A percentile compares a stretch with the other conserved stretches of the same genome.
phyloP scores from a whole-genome alignment of 2,329 filamentous ascomycete species.

The Clarireedia paspali region DNA sequence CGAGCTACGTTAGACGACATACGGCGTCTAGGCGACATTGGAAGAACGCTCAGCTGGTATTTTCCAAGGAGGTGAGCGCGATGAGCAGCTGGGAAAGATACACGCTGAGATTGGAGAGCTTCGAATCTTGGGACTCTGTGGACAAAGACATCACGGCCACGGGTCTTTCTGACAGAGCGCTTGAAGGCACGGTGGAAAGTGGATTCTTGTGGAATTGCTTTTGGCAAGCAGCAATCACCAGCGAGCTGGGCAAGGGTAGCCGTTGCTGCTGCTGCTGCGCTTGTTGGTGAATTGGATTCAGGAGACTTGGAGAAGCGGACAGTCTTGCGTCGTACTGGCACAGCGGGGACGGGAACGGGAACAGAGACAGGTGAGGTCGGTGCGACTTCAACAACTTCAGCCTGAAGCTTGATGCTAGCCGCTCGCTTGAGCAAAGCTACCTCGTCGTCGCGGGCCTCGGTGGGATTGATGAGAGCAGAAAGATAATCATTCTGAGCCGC shows the following conservation, averaged over 20 bases:
- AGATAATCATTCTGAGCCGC: slow-evolving; percentile 73
- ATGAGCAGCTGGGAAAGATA: slow-evolving; percentile 65
- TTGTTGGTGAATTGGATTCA: slow-evolving; percentile 9
- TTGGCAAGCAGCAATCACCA: slow-evolving; percentile 37
- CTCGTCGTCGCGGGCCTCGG: slow-evolving; percentile 34
- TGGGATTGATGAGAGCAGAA: slow-evolving; percentile 54
- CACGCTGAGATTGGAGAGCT: slow-evolving; percentile 74
- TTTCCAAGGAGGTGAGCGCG: slow-evolving; percentile 77
- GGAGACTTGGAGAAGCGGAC: slow-evolving; percentile 61
- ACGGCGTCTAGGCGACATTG: slow-evolving; percentile 62
- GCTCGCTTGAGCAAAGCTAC: slow-evolving; percentile 27
- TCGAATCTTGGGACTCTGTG: slow-evolving; percentile 82
- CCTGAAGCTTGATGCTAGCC: slow-evolving; percentile 23
- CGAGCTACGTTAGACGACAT: slow-evolving; percentile 67
- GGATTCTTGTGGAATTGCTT: slow-evolving; percentile 53
- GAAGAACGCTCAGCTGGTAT: slow-evolving; percentile 66
- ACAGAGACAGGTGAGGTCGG: slow-evolving; percentile 22
- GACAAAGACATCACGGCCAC: slow-evolving; percentile 69
- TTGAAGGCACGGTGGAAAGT: slow-evolving; percentile 88
- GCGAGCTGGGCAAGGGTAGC: slow-evolving; percentile 4
- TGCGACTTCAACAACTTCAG: slow-evolving; percentile 32
- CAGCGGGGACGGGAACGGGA: slow-evolving; percentile 15
- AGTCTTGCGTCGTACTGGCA: slow-evolving; percentile 52
- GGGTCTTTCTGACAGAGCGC: slow-evolving; percentile 59
- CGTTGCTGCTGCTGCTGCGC: slow-evolving; percentile 1